Evolutionary conservation across 148 eudicot species (phyloP).

Genomic region (Talinum fruticosum): DNA sequence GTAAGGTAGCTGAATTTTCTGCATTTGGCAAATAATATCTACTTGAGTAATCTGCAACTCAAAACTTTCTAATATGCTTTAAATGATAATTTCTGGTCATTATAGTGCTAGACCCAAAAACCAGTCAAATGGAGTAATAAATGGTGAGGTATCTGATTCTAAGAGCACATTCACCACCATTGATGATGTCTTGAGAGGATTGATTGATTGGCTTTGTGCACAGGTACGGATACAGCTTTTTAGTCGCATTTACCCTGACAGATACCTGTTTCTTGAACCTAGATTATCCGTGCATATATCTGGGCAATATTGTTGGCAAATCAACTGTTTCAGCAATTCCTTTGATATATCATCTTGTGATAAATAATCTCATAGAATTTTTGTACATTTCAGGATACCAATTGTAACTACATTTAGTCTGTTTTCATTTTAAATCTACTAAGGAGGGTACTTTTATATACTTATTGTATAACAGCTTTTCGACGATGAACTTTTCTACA

Average conservation of each 20-base stretch:
- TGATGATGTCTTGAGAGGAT: constrained; percentile 75
- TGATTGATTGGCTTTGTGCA: constrained; percentile 86
- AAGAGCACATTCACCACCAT: constrained; percentile 60
- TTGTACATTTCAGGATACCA: neutral
- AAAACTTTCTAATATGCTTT: neutral
- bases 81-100: constrained; percentile 8
- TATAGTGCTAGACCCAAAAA: constrained; percentile 72
- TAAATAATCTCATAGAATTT: neutral
- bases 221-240: constrained; percentile 51
- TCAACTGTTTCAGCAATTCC: neutral
- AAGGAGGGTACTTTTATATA: neutral
- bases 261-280: neutral
- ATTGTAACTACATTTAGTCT: neutral
- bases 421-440: neutral
- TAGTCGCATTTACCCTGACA: neutral
- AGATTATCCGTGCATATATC: neutral
- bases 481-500: constrained; percentile 35
- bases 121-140: constrained; percentile 38
- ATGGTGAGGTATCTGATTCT: constrained; percentile 63
- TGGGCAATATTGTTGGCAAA: neutral
- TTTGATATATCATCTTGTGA: neutral
- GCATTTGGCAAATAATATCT: neutral
- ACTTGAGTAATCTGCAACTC: neutral
- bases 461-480: neutral
- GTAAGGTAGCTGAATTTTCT: constrained; percentile 50